phyloP scores from a whole-genome alignment of 1,284 basidiomycete species.

The Anthracocystis walkeri region DNA sequence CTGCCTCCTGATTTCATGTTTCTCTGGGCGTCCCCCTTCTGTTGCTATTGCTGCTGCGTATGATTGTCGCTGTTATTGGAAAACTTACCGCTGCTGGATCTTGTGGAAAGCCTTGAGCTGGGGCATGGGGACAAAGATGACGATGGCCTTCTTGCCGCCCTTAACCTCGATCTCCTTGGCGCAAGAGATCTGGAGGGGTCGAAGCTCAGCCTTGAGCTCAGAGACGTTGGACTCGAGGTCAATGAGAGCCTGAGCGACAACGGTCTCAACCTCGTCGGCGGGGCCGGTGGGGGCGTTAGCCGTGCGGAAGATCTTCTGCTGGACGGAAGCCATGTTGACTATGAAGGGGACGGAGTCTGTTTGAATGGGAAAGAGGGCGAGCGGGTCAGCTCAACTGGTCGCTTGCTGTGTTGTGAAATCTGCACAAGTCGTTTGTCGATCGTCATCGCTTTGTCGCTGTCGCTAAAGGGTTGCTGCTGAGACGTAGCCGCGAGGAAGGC shows the following conservation, averaged over 20 bases:
- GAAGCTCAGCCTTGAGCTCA: slow-evolving; percentile 95
- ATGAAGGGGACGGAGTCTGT: slow-evolving; percentile 42
- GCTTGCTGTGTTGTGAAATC: background rate
- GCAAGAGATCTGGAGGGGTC: slow-evolving; percentile 94
- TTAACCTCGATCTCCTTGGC: slow-evolving; percentile 99
- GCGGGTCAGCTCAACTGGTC: slow-evolving; percentile 23
- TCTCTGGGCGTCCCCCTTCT: background rate
- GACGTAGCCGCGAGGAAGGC: background rate
- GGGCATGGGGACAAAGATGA: slow-evolving; percentile 97
- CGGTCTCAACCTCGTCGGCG: slow-evolving; percentile 91
- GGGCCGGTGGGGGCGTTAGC: slow-evolving; percentile 89
- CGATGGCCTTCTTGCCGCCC: slow-evolving; percentile 96
- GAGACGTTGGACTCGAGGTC: slow-evolving; percentile 98
- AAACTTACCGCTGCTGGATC: slow-evolving; percentile 90
- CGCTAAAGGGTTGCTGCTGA: background rate
- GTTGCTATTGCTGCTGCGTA: slow-evolving; percentile 16
- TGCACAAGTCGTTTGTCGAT: background rate
- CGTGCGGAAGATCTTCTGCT: slow-evolving; percentile 88
- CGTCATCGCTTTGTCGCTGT: slow-evolving; percentile 20
- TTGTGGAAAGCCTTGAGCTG: slow-evolving; percentile 99
- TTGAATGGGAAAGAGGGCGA: background rate
- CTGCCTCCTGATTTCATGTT: slow-evolving; percentile 1
- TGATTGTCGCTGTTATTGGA: slow-evolving; percentile 5
- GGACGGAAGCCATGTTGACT: slow-evolving; percentile 66
- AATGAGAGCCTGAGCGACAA: slow-evolving; percentile 93